Evolutionary conservation across 208 protist genomes (phyloP).

Genomic region (Crithidia acanthocephali): DNA sequence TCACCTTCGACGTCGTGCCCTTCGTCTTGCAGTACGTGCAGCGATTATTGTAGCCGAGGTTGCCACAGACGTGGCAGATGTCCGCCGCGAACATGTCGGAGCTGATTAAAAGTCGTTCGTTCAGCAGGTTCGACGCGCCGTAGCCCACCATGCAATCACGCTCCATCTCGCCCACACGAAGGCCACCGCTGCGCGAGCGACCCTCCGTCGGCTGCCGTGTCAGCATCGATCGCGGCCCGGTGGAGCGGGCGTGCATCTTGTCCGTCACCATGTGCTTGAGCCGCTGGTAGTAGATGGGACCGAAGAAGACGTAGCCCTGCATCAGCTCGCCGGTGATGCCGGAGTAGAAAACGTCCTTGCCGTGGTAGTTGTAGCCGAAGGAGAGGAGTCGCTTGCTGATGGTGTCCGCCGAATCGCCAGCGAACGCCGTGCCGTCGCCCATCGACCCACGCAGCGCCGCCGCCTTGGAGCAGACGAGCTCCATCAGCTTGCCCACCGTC

Average conservation of each 20-base stretch:
- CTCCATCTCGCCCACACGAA: conserved; percentile 99
- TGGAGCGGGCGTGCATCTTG: conserved; percentile 99
- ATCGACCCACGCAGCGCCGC: conserved; percentile 90
- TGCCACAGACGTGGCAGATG: conserved; percentile 94
- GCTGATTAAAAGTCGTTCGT: conserved; percentile 98
- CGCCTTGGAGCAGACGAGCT: conserved; percentile 98
- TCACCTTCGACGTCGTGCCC: conserved; percentile 83
- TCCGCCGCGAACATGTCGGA: conserved; percentile 97
- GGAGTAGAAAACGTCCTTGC: conserved; percentile 97
- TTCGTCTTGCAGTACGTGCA: conserved; percentile 96
- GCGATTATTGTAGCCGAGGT: conserved; percentile 90
- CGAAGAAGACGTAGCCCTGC: conserved; percentile 99
- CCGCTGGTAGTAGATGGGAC: conserved; percentile 99
- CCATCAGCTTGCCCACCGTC: conserved; percentile 99
- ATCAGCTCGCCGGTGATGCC: conserved; percentile 99
- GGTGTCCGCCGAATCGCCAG: conserved; percentile 93
- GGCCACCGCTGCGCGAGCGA: conserved; percentile 97
- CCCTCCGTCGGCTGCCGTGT: conserved; percentile 99
- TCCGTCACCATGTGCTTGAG: conserved; percentile 99
- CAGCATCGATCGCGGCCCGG: conserved; percentile 94
- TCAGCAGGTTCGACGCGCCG: conserved; percentile 95
- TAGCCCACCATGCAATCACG: conserved; percentile 99
- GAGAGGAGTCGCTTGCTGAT: conserved; percentile 87
- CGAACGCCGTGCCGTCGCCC: conserved; percentile 97
- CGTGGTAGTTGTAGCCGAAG: conserved; percentile 97